Percentiles rank a stretch among this genome's conserved stretches.
Evolutionary conservation across 306 rosid species (phyloP).

Genomic region (Ormosia semicastrata): DNA sequence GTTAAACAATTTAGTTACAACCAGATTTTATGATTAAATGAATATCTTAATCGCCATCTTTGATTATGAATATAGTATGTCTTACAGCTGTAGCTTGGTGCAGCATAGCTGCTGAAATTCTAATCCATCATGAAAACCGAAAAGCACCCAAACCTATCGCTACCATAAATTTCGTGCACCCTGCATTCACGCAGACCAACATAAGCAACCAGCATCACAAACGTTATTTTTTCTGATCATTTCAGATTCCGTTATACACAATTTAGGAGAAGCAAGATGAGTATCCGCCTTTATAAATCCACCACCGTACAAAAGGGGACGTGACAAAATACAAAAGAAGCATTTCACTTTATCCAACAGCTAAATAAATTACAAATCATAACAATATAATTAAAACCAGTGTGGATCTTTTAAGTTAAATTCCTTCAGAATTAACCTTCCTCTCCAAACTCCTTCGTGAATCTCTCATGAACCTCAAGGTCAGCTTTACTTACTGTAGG

Average conservation of each 20-base stretch:
- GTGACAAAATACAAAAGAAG: slow-evolving; percentile 32
- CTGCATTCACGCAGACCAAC: neutral
- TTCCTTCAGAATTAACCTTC: slow-evolving; percentile 74
- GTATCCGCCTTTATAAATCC: slow-evolving; percentile 41
- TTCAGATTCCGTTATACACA: slow-evolving; percentile 50
- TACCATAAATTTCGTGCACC: neutral
- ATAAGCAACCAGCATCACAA: slow-evolving; percentile 16
- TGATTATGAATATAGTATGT: neutral
- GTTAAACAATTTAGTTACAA: neutral
- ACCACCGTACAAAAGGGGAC: slow-evolving; percentile 44
- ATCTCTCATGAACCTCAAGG: slow-evolving; percentile 89
- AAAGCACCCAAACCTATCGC: neutral
- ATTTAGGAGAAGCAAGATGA: slow-evolving; percentile 42
- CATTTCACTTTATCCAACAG: slow-evolving; percentile 45
- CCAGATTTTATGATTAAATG: neutral
- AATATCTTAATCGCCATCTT: neutral
- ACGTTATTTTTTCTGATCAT: slow-evolving; percentile 33
- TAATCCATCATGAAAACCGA: neutral
- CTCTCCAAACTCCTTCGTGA: slow-evolving; percentile 96
- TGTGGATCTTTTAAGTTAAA: slow-evolving; percentile 36
- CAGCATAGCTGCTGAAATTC: neutral
- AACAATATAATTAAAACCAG: slow-evolving; percentile 26
- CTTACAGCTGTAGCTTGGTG: neutral
- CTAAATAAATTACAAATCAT: slow-evolving; percentile 44
- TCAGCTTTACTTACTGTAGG: slow-evolving; percentile 97